phyloP scores from a whole-genome alignment of 163 green algal species.

The Scenedesmus sp. region DNA sequence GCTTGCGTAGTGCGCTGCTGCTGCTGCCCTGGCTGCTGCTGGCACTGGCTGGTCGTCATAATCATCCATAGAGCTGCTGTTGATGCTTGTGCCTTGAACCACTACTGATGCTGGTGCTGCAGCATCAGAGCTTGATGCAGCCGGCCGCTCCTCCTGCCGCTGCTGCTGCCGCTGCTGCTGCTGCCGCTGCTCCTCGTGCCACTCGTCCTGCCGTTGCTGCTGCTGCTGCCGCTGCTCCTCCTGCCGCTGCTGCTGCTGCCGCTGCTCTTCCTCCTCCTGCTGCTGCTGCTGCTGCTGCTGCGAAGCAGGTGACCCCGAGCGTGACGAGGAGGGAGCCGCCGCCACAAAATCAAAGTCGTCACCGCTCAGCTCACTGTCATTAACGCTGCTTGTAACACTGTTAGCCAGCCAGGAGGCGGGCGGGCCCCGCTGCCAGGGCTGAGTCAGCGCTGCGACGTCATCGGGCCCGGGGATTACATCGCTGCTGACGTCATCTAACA shows the following conservation, averaged over 20 bases:
- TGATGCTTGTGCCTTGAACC: not conserved
- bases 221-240: constrained; percentile 1
- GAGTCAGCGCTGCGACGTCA: not conserved
- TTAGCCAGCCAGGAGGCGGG: constrained; percentile 21
- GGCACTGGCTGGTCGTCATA: not conserved
- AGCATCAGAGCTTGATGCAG: constrained; percentile 3
- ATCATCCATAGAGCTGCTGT: not conserved
- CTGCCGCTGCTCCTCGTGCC: not conserved
- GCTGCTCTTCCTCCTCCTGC: not conserved
- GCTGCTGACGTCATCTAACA: not conserved
- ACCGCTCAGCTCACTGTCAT: constrained; percentile 15
- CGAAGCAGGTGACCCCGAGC: not conserved
- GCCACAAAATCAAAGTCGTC: constrained; percentile 41
- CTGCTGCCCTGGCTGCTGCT: not conserved
- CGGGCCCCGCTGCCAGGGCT: constrained; percentile 25
- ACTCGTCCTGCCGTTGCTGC: not conserved
- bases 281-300: constrained; percentile 20
- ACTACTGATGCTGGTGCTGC: constrained; percentile 4
- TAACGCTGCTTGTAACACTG: not conserved
- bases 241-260: not conserved
- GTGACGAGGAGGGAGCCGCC: not conserved
- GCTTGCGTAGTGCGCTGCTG: not conserved
- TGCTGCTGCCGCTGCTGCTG: not conserved
- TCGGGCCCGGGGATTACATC: not conserved
- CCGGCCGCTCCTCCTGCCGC: not conserved